These are phyloP conservation scores for Pisolithus orientalis DNA, from an alignment of 768 basidiomycete species.

Conservation along the genomic window DNA sequence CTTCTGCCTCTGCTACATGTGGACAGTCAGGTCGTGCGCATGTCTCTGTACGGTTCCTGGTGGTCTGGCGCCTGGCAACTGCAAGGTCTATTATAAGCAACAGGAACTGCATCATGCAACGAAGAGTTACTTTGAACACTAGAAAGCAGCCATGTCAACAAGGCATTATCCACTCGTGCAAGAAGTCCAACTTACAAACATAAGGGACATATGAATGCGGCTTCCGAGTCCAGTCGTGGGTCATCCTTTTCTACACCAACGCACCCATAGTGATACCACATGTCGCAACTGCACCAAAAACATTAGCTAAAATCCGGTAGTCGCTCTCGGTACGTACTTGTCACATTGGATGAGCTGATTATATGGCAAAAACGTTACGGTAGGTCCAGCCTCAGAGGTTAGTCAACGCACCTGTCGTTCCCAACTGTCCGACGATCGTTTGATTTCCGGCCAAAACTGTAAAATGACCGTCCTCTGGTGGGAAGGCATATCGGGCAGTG, in stretches of 20 bases:
- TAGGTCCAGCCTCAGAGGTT: background rate
- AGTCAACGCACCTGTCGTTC: conserved; percentile 15
- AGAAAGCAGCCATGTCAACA: background rate
- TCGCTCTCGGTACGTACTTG: conserved; percentile 15
- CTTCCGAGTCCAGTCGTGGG: conserved; percentile 24
- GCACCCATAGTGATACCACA: conserved; percentile 52
- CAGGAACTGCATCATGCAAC: background rate
- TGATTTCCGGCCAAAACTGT: conserved; percentile 12
- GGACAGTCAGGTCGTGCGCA: conserved; percentile 25
- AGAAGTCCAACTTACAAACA: conserved; percentile 26
- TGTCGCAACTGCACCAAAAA: conserved; percentile 27
- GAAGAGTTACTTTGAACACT: conserved; percentile 10
- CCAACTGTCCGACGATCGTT: conserved; percentile 11
- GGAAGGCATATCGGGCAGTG: background rate
- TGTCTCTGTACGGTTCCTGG: conserved; percentile 2
- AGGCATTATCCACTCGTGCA: background rate
- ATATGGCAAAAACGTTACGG: background rate
- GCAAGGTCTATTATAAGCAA: background rate
- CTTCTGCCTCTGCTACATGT: conserved; percentile 1
- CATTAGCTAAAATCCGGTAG: background rate
- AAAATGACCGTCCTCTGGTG: background rate
- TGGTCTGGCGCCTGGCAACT: conserved; percentile 14
- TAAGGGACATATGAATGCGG: conserved; percentile 37
- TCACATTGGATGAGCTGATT: conserved; percentile 32
- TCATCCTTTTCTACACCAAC: conserved; percentile 36